A percentile compares a stretch with the other conserved stretches of the same genome.
Conservation (phyloP, 495 filamentous ascomycete genomes). For the Cryomyces antarcticus region DNA sequence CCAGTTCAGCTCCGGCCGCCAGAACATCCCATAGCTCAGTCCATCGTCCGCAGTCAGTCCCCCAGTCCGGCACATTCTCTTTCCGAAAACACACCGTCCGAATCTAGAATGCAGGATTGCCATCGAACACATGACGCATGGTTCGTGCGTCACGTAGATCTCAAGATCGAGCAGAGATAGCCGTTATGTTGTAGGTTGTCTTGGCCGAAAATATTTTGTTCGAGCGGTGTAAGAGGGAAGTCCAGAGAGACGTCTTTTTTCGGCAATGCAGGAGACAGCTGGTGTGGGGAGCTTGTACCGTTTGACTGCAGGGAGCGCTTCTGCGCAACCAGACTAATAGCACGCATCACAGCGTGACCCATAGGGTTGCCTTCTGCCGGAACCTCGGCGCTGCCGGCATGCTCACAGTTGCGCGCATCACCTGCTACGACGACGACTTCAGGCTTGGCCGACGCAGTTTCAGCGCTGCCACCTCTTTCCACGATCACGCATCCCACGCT, state of each 20-base stretch:
- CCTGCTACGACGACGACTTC: conserved; percentile 51
- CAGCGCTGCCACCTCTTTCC: conserved; percentile 23
- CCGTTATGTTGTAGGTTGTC: conserved; percentile 38
- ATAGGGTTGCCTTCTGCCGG: conserved; percentile 40
- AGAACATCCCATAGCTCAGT: conserved; percentile 62
- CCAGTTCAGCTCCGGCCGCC: conserved; percentile 87
- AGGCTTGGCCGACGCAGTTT: conserved; percentile 13
- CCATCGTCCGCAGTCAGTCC: conserved; percentile 27
- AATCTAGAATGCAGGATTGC: conserved; percentile 83
- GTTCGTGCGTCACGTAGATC: conserved; percentile 82
- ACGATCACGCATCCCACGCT: conserved; percentile 67
- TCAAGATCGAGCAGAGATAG: conserved; percentile 88
- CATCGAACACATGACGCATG: conserved; percentile 93
- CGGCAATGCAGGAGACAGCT: too few relatives aligned
- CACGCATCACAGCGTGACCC: conserved; percentile 67
- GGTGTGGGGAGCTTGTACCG: too few relatives aligned
- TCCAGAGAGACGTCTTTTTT: conserved; percentile 16
- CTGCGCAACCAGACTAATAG: conserved; percentile 68
- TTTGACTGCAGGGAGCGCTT: conserved; percentile 32
- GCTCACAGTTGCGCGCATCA: conserved; percentile 35
- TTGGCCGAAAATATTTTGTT: conserved; percentile 15
- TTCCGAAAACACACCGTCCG: conserved; percentile 56
- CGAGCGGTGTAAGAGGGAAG: conserved; percentile 17
- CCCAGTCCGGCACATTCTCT: conserved; percentile 39
- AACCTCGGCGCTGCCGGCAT: not conserved